Conservation (phyloP, 2,329 filamentous ascomycete genomes). For the Diaporthe ampelina region DNA sequence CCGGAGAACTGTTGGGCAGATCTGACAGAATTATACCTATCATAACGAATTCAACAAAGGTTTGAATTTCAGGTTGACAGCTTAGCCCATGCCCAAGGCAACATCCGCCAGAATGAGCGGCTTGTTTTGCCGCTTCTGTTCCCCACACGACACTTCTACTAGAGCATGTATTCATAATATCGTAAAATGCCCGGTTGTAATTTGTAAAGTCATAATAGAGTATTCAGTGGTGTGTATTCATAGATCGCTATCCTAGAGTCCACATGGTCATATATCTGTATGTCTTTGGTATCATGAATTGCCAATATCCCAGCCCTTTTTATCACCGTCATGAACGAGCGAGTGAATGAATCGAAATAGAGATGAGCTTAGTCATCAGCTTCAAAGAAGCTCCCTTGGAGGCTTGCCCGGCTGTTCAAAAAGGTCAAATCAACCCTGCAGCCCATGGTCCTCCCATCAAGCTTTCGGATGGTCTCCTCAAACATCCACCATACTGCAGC, state of each 20-base stretch:
- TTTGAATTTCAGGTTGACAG: neutral
- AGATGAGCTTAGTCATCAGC: conserved; percentile 47
- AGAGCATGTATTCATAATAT: neutral
- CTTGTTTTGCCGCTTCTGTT: neutral
- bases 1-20: neutral
- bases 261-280: neutral
- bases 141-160: neutral
- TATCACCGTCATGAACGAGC: neutral
- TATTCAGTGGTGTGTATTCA: conserved; percentile 21
- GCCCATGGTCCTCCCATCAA: conserved; percentile 63
- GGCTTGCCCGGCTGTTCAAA: conserved; percentile 56
- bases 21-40: neutral
- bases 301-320: neutral
- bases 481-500: conserved; percentile 57
- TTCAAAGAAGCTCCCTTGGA: conserved; percentile 62
- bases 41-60: neutral
- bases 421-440: conserved; percentile 58
- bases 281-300: conserved; percentile 6
- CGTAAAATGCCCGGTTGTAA: no score
- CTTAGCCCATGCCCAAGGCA: neutral
- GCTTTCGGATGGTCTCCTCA: conserved; percentile 57
- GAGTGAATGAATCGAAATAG: conserved; percentile 4
- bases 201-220: neutral
- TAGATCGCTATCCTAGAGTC: neutral
- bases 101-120: neutral